phyloP scores from a whole-genome alignment of 768 basidiomycete genomes.

The Podaxis sp. region DNA sequence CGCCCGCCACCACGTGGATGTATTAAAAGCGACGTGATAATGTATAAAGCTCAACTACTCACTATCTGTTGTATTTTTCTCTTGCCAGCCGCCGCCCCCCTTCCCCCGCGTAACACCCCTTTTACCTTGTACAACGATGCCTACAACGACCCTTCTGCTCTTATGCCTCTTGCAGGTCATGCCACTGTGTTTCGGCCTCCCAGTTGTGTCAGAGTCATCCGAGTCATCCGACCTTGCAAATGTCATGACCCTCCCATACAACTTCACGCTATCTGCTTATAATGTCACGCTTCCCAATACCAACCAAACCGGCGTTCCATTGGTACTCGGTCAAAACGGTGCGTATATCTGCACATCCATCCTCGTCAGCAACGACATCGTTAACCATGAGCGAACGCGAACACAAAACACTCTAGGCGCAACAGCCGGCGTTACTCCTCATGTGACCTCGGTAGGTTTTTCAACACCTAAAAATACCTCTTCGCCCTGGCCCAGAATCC shows the following conservation, averaged over 20 bases:
- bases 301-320: slow-evolving; percentile 44
- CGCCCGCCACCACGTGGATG: slow-evolving; percentile 1
- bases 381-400: neutral
- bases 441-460: slow-evolving; percentile 43
- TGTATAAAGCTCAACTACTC: neutral
- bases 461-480: neutral
- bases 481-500: neutral
- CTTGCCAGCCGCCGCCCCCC: neutral
- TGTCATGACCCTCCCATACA: slow-evolving; percentile 25
- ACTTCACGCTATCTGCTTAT: slow-evolving; percentile 47
- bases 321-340: slow-evolving; percentile 45
- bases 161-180: neutral
- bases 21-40: neutral
- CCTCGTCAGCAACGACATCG: neutral
- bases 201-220: neutral
- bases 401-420: slow-evolving; percentile 26
- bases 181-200: neutral
- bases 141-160: neutral
- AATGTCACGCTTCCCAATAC: slow-evolving; percentile 41
- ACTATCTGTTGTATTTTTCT: neutral
- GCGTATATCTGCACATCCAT: slow-evolving; percentile 5
- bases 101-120: neutral
- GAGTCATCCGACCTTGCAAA: neutral
- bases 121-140: neutral
- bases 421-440: slow-evolving; percentile 35